Evolutionary conservation across 2,329 filamentous ascomycete species (phyloP).

Genomic region (Canariomyces notabilis): DNA sequence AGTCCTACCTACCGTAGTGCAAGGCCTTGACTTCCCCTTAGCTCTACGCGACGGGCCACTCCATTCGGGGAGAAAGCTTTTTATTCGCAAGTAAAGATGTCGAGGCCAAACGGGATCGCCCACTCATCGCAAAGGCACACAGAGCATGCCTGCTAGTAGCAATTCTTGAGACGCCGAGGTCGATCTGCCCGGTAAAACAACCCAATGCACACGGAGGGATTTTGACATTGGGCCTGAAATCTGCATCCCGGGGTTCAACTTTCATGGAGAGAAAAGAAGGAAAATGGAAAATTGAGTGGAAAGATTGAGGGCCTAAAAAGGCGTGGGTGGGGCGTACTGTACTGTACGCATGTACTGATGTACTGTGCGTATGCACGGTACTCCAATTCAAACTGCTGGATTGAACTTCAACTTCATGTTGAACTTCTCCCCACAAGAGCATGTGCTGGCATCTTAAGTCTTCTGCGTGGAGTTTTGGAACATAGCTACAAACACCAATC

Average conservation of each 20-base stretch:
- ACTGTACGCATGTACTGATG: no score
- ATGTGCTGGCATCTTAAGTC: no score
- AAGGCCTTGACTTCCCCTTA: no score
- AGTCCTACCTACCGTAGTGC: no score
- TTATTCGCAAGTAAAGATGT: constrained; percentile 38
- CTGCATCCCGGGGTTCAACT: constrained; percentile 55
- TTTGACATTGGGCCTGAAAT: constrained; percentile 48
- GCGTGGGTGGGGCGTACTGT: not conserved
- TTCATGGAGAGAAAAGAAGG: constrained; percentile 32
- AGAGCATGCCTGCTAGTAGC: constrained; percentile 42
- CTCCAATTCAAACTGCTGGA: no score
- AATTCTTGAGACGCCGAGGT: constrained; percentile 61
- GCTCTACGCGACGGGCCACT: no score
- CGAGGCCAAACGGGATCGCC: constrained; percentile 61
- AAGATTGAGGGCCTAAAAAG: not conserved
- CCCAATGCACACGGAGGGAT: constrained; percentile 42
- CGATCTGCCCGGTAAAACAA: constrained; percentile 57
- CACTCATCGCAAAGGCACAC: constrained; percentile 36
- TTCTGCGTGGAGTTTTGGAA: no score
- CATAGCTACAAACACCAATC: no score
- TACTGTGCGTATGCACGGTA: not conserved
- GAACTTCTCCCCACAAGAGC: no score
- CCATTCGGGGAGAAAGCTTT: no score
- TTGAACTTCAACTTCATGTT: no score
- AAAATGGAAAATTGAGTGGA: not conserved